Conservation (phyloP, 2,329 filamentous ascomycete genomes). For the Nothopassalora personata region DNA sequence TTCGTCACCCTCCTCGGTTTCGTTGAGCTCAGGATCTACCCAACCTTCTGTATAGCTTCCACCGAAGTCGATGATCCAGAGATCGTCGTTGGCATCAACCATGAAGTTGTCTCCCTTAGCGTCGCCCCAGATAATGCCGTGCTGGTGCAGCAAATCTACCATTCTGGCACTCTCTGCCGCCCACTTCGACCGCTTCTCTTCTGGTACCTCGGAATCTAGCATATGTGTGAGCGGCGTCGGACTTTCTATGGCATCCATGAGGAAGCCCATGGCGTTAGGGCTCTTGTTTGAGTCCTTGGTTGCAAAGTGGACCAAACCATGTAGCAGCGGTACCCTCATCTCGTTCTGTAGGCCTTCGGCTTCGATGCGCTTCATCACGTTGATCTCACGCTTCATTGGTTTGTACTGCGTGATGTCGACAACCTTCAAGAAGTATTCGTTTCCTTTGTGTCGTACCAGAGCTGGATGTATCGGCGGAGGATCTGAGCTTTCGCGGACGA, state of each 20-base stretch:
- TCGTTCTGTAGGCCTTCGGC: constrained; percentile 24
- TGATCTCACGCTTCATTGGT: constrained; percentile 33
- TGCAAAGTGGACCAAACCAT: constrained; percentile 26
- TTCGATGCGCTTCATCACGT: constrained; percentile 28
- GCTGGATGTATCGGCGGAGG: constrained; percentile 28
- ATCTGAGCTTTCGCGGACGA: constrained; percentile 21
- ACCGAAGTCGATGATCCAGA: constrained; percentile 39
- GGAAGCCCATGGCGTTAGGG: constrained; percentile 30
- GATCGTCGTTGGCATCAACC: constrained; percentile 32
- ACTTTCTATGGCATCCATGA: constrained; percentile 30
- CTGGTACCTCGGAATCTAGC: constrained; percentile 27
- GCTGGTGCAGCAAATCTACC: constrained; percentile 30
- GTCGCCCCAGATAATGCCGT: constrained; percentile 36
- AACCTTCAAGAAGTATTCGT: constrained; percentile 31
- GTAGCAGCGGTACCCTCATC: constrained; percentile 29
- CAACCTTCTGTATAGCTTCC: constrained; percentile 36
- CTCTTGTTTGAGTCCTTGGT: constrained; percentile 8
- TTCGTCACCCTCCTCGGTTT: constrained; percentile 34
- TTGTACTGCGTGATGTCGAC: constrained; percentile 29
- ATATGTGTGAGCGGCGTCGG: constrained; percentile 30
- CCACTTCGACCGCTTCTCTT: constrained; percentile 30
- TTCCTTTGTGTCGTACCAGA: constrained; percentile 15
- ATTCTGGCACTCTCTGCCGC: constrained; percentile 27
- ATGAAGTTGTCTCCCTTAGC: constrained; percentile 40
- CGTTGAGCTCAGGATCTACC: constrained; percentile 33